Evolutionary conservation across 2,329 filamentous ascomycete species (phyloP).

Genomic region (Aspergillus arachidicola): DNA sequence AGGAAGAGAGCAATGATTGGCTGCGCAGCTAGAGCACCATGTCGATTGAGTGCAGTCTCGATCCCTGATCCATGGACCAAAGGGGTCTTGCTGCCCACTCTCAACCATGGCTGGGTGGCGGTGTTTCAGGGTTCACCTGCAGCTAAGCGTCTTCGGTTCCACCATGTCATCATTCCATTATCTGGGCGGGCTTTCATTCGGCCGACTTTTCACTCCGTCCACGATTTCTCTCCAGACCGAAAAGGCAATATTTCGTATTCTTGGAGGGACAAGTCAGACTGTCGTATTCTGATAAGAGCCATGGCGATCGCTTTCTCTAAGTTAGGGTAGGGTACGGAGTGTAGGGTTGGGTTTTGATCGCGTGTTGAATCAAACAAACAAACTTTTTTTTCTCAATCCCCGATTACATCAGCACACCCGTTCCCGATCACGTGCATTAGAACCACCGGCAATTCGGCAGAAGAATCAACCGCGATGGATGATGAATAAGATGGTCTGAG

Average conservation of each 20-base stretch:
- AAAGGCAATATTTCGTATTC: background rate
- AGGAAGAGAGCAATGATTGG: background rate
- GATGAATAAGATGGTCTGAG: background rate
- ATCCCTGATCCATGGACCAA: background rate
- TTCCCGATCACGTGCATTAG: background rate
- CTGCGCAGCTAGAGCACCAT: too few relatives aligned
- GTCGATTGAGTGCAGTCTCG: background rate
- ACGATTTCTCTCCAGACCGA: background rate
- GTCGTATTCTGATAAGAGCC: background rate
- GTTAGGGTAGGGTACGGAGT: too few relatives aligned
- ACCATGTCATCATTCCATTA: background rate
- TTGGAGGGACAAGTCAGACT: background rate
- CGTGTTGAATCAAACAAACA: too few relatives aligned
- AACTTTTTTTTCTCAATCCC: too few relatives aligned
- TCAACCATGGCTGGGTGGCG: background rate
- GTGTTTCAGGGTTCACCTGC: conserved; percentile 1
- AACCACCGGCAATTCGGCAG: background rate
- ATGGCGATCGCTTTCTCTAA: background rate
- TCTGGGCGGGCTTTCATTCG: background rate
- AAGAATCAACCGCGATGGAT: background rate
- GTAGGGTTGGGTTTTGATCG: too few relatives aligned
- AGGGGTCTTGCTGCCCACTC: background rate
- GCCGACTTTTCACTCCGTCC: background rate
- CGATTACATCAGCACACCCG: too few relatives aligned
- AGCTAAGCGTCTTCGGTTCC: background rate